These are phyloP conservation scores for Athelia psychrophila DNA, from an alignment of 1,284 basidiomycete genomes.

Conservation along the genomic window DNA sequence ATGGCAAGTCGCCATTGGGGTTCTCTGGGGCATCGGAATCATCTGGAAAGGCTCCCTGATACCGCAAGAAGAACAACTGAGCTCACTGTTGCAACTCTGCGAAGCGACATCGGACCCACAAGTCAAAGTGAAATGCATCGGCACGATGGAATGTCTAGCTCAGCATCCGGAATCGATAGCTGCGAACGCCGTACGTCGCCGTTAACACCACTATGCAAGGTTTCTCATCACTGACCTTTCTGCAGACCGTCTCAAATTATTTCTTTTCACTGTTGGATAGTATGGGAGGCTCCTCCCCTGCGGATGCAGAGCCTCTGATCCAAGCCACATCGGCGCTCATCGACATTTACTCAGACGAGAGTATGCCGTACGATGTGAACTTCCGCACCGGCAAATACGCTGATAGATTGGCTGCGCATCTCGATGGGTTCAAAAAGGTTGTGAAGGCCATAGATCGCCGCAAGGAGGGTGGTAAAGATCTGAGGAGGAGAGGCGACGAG, in stretches of 20 bases:
- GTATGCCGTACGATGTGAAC: constrained; percentile 74
- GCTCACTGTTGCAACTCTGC: constrained; percentile 66
- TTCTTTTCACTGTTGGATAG: constrained; percentile 57
- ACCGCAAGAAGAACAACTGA: constrained; percentile 59
- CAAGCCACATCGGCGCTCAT: constrained; percentile 86
- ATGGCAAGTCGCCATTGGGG: constrained; percentile 73
- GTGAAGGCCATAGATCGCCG: constrained; percentile 58
- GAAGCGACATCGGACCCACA: constrained; percentile 50
- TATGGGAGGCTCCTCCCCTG: constrained; percentile 32
- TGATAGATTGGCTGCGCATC: constrained; percentile 44
- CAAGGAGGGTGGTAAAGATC: constrained; percentile 51
- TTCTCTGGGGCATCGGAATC: constrained; percentile 76
- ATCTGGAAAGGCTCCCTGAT: constrained; percentile 65
- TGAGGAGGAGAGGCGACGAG: constrained; percentile 67
- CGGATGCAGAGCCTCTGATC: constrained; percentile 71
- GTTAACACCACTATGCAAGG: constrained; percentile 3
- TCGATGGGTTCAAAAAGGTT: constrained; percentile 57
- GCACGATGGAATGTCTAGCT: constrained; percentile 79
- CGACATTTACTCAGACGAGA: constrained; percentile 95
- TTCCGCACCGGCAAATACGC: constrained; percentile 67
- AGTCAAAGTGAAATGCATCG: constrained; percentile 75
- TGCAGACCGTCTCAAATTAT: constrained; percentile 66
- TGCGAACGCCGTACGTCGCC: constrained; percentile 60
- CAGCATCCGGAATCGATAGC: constrained; percentile 63
- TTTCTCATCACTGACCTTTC: constrained; percentile 1